Base-by-base conservation (phyloP, 2,329 filamentous ascomycete genomes). In the Scopulariopsis brevicaulis region DNA sequence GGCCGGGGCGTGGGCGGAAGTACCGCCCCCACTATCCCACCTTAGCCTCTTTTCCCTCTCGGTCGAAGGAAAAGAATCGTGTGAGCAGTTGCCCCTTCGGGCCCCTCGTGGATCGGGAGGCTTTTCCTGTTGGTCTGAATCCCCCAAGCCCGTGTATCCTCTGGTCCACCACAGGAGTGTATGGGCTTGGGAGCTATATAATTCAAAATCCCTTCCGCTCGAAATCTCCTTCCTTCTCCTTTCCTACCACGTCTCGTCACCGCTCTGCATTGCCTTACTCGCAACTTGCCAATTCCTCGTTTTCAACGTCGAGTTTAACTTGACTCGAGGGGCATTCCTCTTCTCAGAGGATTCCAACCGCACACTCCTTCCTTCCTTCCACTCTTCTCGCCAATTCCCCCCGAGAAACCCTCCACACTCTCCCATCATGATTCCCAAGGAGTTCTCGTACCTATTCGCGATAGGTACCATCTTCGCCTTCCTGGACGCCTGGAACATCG, bases 401-500 rank as follows among this genome's bases (percentile, higher is more conserved):
- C 40, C 40, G 40, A 8, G 11, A 40, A 7, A 18, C 40, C n/a
- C 40, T n/a, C 40, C 15, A 46, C 40, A 32, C 40, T 10, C 46
- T 22, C 20, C 48, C 46, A 53, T 15, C 28, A 57, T 57, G 55
- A 40, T 60, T 58, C 68, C 82, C 56, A 71, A 74, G 59, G 75
- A 86, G 64, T 85, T 78, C 61, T 77, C 83, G 69, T 86, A 85
- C 66, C 73, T 86, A 61, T 81, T 86, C 62, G 83, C 80, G 64
- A 77, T 86, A 57, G 82, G 80, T 70, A 82, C 80, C 57, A 77
- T 86, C 60, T 86, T 86, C 68, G 81, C 83, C 60, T 81, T 83
- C 66, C 78, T 86, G 48, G 83, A 86, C 67, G 82, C 82, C 57
- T 86, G 80, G 79, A 86, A 85, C 66, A 85, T 84, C 62, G 82